Percentiles rank a stretch among this genome's conserved stretches.
Evolutionary conservation across 1,139 yeast species (phyloP).

Genomic region (Suhomyces taliae): DNA sequence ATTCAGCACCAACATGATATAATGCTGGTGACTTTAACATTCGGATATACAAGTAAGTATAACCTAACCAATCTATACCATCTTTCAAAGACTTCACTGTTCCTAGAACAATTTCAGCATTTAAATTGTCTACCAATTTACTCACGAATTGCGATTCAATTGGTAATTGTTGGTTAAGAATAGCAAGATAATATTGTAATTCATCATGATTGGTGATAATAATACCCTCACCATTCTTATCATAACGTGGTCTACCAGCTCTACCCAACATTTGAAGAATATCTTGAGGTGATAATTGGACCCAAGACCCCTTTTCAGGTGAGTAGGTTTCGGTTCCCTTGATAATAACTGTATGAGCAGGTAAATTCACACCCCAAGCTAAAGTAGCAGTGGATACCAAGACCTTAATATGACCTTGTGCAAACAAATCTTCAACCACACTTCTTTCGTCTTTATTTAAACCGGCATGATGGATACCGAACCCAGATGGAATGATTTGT

Average conservation of each 20-base stretch:
- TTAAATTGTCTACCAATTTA: conserved; percentile 68
- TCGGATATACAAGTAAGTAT: conserved; percentile 77
- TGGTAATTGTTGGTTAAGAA: conserved; percentile 86
- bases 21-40: conserved; percentile 73
- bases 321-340: conserved; percentile 95
- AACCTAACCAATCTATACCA: conserved; percentile 76
- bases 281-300: conserved; percentile 89
- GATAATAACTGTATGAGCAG: conserved; percentile 94
- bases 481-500: conserved; percentile 65
- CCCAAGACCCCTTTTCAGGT: conserved; percentile 88
- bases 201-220: conserved; percentile 87
- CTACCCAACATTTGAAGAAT: conserved; percentile 94
- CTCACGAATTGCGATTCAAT: conserved; percentile 85
- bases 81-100: conserved; percentile 60
- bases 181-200: conserved; percentile 83
- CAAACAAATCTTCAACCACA: conserved; percentile 81
- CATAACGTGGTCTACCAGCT: conserved; percentile 97
- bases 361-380: conserved; percentile 98
- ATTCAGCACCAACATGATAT: conserved; percentile 74
- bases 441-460: conserved; percentile 71
- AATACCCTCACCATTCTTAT: conserved; percentile 89
- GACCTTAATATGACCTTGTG: conserved; percentile 80
- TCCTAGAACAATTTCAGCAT: conserved; percentile 86
- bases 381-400: conserved; percentile 92
- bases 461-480: conserved; percentile 97